Base-by-base conservation (phyloP, 306 rosid genomes). In the Rosa multiflora region DNA sequence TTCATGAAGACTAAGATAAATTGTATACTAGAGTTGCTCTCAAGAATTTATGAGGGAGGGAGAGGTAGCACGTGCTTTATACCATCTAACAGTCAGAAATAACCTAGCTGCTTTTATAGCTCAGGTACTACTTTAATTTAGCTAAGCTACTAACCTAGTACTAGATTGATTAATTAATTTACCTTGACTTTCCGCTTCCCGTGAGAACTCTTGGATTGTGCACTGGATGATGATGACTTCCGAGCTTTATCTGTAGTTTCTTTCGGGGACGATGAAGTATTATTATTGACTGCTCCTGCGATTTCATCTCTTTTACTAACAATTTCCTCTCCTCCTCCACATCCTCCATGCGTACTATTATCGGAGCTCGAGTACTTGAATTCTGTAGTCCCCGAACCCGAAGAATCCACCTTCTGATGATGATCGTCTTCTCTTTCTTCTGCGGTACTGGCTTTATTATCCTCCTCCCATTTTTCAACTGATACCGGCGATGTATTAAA, bases 171-270 rank as follows among this genome's bases (percentile, higher is more conserved):
- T 20, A 32, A 1, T 59, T 68, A 90, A 11, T 59, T 63, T 63
- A 63, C 98, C 98, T 95, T 95, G 35, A 90, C 88, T 89, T 92
- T 95, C 82, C 93, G 82, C 87, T 91, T 95, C 81, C 91, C 97
- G 9, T 91, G 97, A 83, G 83, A 77, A 78, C 81, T 86, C 80
- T 88, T 89, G 3, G 89, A 83, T 61, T 88, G 91, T 20, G 75
- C 79, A 15, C 76, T 29, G 3, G 85, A 63, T 18, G 85, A 63
- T 0, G 93, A 88, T 13, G 93, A 87, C 82, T 87, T 94, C 58
- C 75, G 85, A 63, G 83, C 89, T 78, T 87, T 89, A 39, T 67
- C 72, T 17, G 72, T 18, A 20, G 29, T 20, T 72, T 84, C 84
- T 3, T 76, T 53, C 17, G 70, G 66, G 0, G 47, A 21, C 8